Base-by-base conservation (phyloP, 805 yeast species). In the Metschnikowia cerradonensis region DNA sequence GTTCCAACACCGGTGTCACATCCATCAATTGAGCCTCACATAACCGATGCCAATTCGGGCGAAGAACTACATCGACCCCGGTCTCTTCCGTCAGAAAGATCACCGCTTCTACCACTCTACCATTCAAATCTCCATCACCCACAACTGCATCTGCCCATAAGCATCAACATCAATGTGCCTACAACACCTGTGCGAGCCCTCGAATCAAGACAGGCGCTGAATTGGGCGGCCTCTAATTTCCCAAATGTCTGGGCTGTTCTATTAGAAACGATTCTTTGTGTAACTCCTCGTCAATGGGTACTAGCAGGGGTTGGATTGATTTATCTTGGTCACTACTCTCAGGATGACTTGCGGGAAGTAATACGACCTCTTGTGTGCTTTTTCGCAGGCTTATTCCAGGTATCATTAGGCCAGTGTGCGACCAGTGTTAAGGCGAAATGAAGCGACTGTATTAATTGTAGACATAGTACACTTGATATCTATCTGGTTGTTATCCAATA, bases 71-170 rank as follows among this genome's bases (percentile, higher is more conserved):
- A 33, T 3, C 45, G 45, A 11, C 37, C 45, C 3, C 37, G 45
- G 13, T 42, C 45, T 33, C 20, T 33, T 14, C 40, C 41, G 13
- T 46, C 47, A 11, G 50, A 47, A 7, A 36, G 54, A 56, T 42
- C 60, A 54, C 45, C 49, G 36, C 48, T 45, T 36, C 26, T 49
- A 30, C 52, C 48, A 13, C 52, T 45, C 32, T 35, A 39, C 20
- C 52, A 46, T 26, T 41, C 19, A n/a, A 26, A 44, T 7, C 22
- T 7, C n/a, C 37, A 19, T 7, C 39, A 23, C 22, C 45, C 32
- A 14, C 30, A 42, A 19, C 37, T 42, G 39, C 32, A 45, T 15
- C 52, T 45, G 52, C 49, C 52, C 17, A 34, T 49, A 14, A 45
- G 36, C 42, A 46, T 49, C 13, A 45, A 36, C 35, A 49, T 49